These are phyloP conservation scores for Gossypium laxum DNA, from an alignment of 441 rosid species.

Conservation along the genomic window DNA sequence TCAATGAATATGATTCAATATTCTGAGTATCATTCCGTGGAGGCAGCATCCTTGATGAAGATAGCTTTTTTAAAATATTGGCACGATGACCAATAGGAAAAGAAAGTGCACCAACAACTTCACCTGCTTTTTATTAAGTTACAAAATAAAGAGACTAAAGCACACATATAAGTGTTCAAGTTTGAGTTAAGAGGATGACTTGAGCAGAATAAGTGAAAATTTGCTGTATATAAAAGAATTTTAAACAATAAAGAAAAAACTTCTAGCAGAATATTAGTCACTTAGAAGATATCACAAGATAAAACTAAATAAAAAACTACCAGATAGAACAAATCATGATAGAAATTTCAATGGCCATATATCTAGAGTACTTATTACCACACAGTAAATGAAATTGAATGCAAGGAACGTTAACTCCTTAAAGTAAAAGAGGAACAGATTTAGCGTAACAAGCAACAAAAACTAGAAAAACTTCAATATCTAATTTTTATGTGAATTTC, in stretches of 20 bases:
- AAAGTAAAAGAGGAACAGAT: not conserved
- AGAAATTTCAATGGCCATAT: not conserved
- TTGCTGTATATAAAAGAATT: not conserved
- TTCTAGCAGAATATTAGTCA: not conserved
- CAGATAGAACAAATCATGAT: not conserved
- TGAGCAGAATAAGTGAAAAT: not conserved
- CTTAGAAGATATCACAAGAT: not conserved
- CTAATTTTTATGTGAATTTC: slow-evolving; percentile 1
- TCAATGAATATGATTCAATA: slow-evolving; percentile 47
- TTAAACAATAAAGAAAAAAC: not conserved
- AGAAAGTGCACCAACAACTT: slow-evolving; percentile 84
- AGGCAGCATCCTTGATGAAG: slow-evolving; percentile 70
- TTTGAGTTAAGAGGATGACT: not conserved
- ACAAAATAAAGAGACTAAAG: slow-evolving; percentile 5
- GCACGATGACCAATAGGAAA: slow-evolving; percentile 73
- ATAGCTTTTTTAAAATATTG: slow-evolving; percentile 53
- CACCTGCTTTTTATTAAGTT: slow-evolving; percentile 50
- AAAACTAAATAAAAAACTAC: not conserved
- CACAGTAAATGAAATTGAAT: not conserved
- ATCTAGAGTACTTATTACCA: not conserved
- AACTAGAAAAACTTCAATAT: slow-evolving; percentile 7
- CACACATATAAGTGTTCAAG: not conserved
- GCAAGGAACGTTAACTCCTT: not conserved
- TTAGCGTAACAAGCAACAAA: not conserved
- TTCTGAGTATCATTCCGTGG: slow-evolving; percentile 48